Evolutionary conservation across 225 moss, liverwort and hornwort species (phyloP), one percentile per base, ranked within the genome.

Genomic region (Pseudoscleropodium purum): DNA sequence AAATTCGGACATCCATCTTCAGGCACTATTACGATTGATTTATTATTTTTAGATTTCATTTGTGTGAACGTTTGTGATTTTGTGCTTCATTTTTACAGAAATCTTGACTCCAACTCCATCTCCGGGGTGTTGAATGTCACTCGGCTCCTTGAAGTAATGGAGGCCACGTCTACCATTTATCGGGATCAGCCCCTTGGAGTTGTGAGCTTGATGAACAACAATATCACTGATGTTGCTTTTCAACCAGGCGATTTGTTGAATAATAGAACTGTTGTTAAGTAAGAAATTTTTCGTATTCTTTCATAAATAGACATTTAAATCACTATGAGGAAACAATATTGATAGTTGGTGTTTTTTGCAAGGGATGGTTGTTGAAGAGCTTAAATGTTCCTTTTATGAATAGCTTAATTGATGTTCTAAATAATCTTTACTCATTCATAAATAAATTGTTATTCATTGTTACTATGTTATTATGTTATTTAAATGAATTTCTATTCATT

Each of bases 131-230:
- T 91, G 11, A 91, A 88, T 80, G 64, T 91, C 33, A 57, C 70
- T 74, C 88, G 65, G 19, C 45, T 91, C 65, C 12, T 74, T 18
- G 37, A 43, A 7, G 13, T 73, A n/a, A 36, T 47, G 7, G 36
- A 66, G 27, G 72, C 79, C 37, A 47, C 45, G 9, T 29, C 79
- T 57, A 36, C 18, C 15, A 12, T 88, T 54, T 11, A 87, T 15
- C 30, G 1, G 21, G 2, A n/a, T 19, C 84, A 70, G 18, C 24
- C 84, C 52, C 60, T 84, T 41, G 70, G 63, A 79, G 54, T 84
- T 72, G 80, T 88, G 59, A 81, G 60, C 11, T 81, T 91, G 91
- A 85, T 91, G 85, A 88, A 91, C 81, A 91, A 91, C 39, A 80
- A 26, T 81, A 33, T 91, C 65, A 64, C 26, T 1, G 3, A 49